Evolutionary conservation across 2,329 filamentous ascomycete genomes (phyloP), one percentile per base, ranked within the genome.

Genomic region (Colletotrichum liaoningense): DNA sequence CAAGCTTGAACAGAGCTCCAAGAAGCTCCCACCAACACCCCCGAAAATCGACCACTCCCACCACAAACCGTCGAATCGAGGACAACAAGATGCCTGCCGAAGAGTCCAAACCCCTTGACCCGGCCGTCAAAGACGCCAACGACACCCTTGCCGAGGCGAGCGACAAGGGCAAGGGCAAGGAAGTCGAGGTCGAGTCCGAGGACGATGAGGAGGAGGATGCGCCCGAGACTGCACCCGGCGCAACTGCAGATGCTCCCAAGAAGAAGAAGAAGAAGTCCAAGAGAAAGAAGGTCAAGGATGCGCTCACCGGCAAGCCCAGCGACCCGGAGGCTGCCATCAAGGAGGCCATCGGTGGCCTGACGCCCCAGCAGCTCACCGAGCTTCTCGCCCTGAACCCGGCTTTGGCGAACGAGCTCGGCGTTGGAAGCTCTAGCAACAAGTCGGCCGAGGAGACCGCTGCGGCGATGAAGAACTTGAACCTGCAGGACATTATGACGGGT

Each of bases 401-500:
- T 3, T 86, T 95, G 77, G 89, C 92, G 74, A 88, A 90, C 76
- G 91, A 93, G 80, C 79, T 87, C 22, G 67, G 69, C 12, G 77
- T 84, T 56, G 79, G 80, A 35, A 76, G 80, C 57, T 83, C 80
- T 49, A 81, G 81, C 24, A 82, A 81, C 26, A 81, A 79, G 75
- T 79, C 79, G 35, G 81, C 83, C 76, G 81, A 84, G 22, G 83
- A 86, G 67, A 83, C 88, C 33, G 84, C 88, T 72, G 86, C 88
- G 38, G 83, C 87, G 60, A 85, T 93, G 75, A 90, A 90, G 83
- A 89, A 89, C 77, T 86, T 94, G 80, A 92, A 88, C 76, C 84
- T 94, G 68, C 89, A 92, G 80, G 92, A 94, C 75, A 90, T 94
- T 79, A 90, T 94, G 88, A 94, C 93, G 1, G 93, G 93, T 0